phyloP scores from a whole-genome alignment of 129 eudicot genomes.

The Helianthus annuus region DNA sequence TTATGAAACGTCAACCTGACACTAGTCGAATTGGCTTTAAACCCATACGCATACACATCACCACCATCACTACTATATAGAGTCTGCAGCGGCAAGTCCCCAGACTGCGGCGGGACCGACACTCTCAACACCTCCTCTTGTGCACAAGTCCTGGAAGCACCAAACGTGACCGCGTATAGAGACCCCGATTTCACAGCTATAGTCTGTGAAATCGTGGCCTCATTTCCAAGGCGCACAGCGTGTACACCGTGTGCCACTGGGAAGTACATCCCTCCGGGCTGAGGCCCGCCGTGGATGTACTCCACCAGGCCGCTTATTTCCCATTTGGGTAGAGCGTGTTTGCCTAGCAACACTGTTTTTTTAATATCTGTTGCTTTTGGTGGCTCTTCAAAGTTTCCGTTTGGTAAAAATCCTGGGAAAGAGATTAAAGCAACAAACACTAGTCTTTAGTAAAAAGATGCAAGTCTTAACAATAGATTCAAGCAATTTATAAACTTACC shows the following conservation, averaged over 20 bases:
- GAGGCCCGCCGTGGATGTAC: conserved; percentile 81
- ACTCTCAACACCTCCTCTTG: conserved; percentile 79
- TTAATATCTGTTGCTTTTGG: conserved; percentile 56
- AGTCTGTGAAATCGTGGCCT: conserved; percentile 74
- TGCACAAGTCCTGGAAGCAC: conserved; percentile 94
- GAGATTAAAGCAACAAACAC: no score
- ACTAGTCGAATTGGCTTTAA: conserved; percentile 45
- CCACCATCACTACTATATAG: conserved; percentile 76
- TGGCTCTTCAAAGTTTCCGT: conserved; percentile 80
- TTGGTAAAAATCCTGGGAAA: conserved; percentile 65
- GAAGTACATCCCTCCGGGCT: conserved; percentile 88
- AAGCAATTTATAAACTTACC: conserved; percentile 32
- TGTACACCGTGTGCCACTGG: conserved; percentile 74
- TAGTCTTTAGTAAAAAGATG: neutral
- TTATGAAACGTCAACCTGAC: conserved; percentile 55
- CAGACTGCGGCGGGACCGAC: conserved; percentile 57
- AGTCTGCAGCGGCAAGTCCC: conserved; percentile 85
- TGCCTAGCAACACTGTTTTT: conserved; percentile 55
- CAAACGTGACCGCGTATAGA: conserved; percentile 65
- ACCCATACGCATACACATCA: conserved; percentile 76
- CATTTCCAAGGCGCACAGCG: conserved; percentile 86
- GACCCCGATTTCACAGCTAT: conserved; percentile 54
- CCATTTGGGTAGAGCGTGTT: conserved; percentile 72
- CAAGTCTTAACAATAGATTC: no score
- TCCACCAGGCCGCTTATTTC: conserved; percentile 73